Percentiles rank a stretch among this genome's conserved stretches.
phyloP scores from a whole-genome alignment of 352 stramenopile species.

The Phytophthora pinifolia region DNA sequence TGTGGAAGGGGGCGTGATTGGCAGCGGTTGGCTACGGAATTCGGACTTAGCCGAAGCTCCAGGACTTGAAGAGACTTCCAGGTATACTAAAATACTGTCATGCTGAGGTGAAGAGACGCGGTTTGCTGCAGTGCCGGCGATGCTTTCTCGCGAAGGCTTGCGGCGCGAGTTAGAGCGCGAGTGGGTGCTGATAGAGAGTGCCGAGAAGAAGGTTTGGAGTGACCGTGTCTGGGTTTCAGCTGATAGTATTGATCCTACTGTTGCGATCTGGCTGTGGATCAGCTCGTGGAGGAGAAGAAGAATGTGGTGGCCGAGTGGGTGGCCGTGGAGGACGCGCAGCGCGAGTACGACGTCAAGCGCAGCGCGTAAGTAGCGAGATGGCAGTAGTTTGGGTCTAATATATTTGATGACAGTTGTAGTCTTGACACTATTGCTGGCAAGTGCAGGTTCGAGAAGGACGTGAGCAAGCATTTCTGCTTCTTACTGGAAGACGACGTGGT shows the following conservation, averaged over 20 bases:
- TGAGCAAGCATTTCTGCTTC: constrained; percentile 61
- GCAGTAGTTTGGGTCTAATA: background rate
- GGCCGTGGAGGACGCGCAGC: constrained; percentile 59
- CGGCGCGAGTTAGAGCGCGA: constrained; percentile 63
- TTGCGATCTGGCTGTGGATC: background rate
- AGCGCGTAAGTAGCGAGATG: constrained; percentile 36
- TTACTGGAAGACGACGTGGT: constrained; percentile 48
- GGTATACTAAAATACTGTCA: too few relatives aligned
- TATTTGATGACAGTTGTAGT: background rate
- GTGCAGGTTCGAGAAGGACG: constrained; percentile 59
- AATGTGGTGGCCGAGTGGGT: constrained; percentile 75
- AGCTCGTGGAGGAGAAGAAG: constrained; percentile 79
- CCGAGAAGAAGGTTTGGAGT: constrained; percentile 58
- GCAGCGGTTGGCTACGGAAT: background rate
- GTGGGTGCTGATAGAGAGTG: constrained; percentile 52
- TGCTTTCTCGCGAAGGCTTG: constrained; percentile 55
- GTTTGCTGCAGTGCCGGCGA: constrained; percentile 2
- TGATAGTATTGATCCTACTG: background rate
- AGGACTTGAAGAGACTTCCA: too few relatives aligned
- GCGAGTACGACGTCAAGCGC: constrained; percentile 62
- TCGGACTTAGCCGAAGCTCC: background rate
- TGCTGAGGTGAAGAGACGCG: constrained; percentile 5
- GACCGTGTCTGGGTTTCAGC: background rate
- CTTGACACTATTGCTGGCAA: background rate
- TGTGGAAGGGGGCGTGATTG: constrained; percentile 7